These are phyloP conservation scores for Solanum hybrid DNA, from an alignment of 305 asterid species.

Conservation along the genomic window DNA sequence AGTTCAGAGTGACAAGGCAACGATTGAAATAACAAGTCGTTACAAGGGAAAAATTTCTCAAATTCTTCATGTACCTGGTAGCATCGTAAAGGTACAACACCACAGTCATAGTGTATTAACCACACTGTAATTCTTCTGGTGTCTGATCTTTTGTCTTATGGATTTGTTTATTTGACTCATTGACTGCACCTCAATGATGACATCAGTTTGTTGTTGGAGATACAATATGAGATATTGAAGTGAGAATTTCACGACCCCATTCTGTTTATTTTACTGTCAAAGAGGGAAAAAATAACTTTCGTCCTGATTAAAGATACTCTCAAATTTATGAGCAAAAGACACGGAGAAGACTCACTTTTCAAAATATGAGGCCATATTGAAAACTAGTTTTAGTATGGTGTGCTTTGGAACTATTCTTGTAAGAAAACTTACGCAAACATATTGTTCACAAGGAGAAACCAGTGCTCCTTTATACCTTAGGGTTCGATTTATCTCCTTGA, in stretches of 20 bases:
- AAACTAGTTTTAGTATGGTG: neutral
- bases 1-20: slow-evolving; percentile 98
- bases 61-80: slow-evolving; percentile 72
- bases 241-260: neutral
- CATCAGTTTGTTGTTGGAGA: neutral
- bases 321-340: neutral
- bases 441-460: neutral
- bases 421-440: neutral
- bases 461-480: neutral
- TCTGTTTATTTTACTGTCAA: neutral
- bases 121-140: neutral
- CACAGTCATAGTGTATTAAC: neutral
- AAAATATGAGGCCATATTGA: neutral
- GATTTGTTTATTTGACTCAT: neutral
- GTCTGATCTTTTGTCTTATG: neutral
- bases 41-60: slow-evolving; percentile 69
- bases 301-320: neutral
- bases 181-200: neutral
- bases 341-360: neutral
- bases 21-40: slow-evolving; percentile 93
- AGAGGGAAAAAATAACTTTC: neutral
- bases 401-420: neutral
- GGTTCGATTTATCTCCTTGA: neutral
- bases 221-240: neutral
- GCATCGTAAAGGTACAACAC: slow-evolving; percentile 64